Conservation (phyloP, 148 eudicot species). For the Spergularia bocconei region DNA sequence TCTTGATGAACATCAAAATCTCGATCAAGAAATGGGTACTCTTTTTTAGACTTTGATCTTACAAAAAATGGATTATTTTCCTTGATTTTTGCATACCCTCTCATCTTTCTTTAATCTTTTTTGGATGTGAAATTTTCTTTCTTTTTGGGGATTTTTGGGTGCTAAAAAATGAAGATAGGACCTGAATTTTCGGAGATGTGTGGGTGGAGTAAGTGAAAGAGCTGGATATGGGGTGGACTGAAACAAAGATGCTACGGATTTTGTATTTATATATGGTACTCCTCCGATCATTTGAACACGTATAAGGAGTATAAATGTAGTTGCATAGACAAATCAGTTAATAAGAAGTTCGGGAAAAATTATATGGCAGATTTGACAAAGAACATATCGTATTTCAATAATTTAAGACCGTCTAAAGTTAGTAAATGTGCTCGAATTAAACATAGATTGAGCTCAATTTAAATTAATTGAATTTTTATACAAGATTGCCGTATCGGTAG, state of each 20-base stretch:
- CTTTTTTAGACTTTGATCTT: constrained; percentile 28
- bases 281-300: no score
- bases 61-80: constrained; percentile 21
- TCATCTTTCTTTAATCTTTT: constrained; percentile 13
- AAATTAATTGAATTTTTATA: no score
- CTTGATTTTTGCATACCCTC: constrained; percentile 29
- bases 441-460: no score
- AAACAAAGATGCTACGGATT: constrained; percentile 7
- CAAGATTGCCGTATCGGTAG: no score
- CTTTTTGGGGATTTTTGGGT: neutral
- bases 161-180: constrained; percentile 11
- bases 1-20: constrained; percentile 20
- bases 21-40: constrained; percentile 27
- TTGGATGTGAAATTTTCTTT: neutral
- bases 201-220: constrained; percentile 14
- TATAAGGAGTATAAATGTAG: no score
- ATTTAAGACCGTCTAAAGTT: no score
- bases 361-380: no score
- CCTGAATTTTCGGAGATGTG: constrained; percentile 15
- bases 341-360: no score
- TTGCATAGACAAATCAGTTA: no score
- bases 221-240: constrained; percentile 19
- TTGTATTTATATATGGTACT: neutral
- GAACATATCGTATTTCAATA: no score
- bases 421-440: no score